Percentiles rank a stretch among this genome's conserved stretches.
phyloP scores from a whole-genome alignment of 495 filamentous ascomycete genomes.

The Neurospora sp. region DNA sequence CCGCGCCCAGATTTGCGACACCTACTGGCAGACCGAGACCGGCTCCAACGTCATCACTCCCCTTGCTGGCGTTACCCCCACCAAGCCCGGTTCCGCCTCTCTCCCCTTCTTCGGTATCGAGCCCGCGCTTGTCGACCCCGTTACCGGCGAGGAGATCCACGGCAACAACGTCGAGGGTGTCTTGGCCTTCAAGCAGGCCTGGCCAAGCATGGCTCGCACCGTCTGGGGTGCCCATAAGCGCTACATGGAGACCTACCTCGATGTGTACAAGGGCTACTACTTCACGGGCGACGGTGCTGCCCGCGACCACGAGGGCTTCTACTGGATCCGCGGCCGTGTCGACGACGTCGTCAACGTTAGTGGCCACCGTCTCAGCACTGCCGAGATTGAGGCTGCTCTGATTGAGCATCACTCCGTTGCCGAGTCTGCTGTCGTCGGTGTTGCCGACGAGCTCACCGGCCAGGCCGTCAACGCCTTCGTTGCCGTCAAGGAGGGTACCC shows the following conservation, averaged over 20 bases:
- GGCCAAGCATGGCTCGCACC: conserved; percentile 98
- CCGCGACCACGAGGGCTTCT: conserved; percentile 96
- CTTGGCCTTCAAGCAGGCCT: conserved; percentile 93
- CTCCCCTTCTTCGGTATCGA: conserved; percentile 97
- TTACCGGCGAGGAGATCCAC: conserved; percentile 85
- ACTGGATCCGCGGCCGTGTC: conserved; percentile 98
- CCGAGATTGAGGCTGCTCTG: conserved; percentile 94
- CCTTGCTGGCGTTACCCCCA: conserved; percentile 64
- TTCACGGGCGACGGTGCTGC: conserved; percentile 98
- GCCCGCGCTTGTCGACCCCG: conserved; percentile 94
- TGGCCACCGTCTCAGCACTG: conserved; percentile 91
- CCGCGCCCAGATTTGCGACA: conserved; percentile 90
- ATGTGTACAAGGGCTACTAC: conserved; percentile 97
- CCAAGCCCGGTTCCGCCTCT: conserved; percentile 68
- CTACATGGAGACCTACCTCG: conserved; percentile 98
- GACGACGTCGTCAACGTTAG: conserved; percentile 98
- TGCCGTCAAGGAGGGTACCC: conserved; percentile 77
- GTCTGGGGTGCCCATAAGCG: conserved; percentile 97
- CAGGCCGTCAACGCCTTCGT: conserved; percentile 98
- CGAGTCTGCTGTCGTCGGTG: conserved; percentile 92
- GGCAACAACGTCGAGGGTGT: conserved; percentile 99
- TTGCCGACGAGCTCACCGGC: conserved; percentile 85
- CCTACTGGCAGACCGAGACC: conserved; percentile 99
- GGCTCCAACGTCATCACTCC: conserved; percentile 86
- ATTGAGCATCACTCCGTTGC: conserved; percentile 84